Conservation (phyloP, 352 stramenopile species). For the Plasmopara halstedii region DNA sequence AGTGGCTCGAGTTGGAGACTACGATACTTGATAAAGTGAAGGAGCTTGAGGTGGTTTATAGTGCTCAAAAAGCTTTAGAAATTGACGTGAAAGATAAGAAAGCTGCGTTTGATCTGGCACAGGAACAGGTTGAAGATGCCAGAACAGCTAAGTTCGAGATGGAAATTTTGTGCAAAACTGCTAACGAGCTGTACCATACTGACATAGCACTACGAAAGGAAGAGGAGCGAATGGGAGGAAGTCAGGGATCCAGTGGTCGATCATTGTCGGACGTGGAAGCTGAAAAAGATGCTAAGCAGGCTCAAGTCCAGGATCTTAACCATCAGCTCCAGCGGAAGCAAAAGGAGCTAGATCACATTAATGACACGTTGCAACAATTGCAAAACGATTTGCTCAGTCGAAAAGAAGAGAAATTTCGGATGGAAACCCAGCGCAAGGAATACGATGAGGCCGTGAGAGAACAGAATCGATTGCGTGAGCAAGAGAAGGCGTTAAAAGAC, state of each 20-base stretch:
- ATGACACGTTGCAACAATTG: conserved; percentile 45
- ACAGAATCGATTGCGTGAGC: conserved; percentile 41
- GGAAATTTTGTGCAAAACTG: conserved; percentile 17
- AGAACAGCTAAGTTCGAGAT: conserved; percentile 30
- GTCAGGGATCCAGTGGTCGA: conserved; percentile 25
- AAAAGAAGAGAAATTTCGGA: conserved; percentile 40
- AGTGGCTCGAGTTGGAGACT: conserved; percentile 46
- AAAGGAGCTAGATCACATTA: conserved; percentile 31
- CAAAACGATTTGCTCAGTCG: conserved; percentile 58
- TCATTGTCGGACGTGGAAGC: conserved; percentile 36
- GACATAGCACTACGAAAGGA: conserved; percentile 26
- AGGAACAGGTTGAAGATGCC: conserved; percentile 28
- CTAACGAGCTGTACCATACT: conserved; percentile 27
- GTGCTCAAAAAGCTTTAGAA: conserved; percentile 34
- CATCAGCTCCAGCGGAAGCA: conserved; percentile 51
- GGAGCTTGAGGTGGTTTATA: conserved; percentile 45
- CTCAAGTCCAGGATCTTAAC: conserved; percentile 40
- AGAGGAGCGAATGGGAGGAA: conserved; percentile 29
- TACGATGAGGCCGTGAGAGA: conserved; percentile 47
- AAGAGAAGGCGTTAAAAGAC: conserved; percentile 54
- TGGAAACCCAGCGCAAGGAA: conserved; percentile 45
- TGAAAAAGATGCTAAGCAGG: conserved; percentile 40
- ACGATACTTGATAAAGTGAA: conserved; percentile 37
- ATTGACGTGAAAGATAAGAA: conserved; percentile 50
- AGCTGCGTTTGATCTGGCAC: conserved; percentile 2